A percentile compares a stretch with the other conserved stretches of the same genome.
Conservation (phyloP, 495 filamentous ascomycete genomes). For the Articulospora tetracladia region DNA sequence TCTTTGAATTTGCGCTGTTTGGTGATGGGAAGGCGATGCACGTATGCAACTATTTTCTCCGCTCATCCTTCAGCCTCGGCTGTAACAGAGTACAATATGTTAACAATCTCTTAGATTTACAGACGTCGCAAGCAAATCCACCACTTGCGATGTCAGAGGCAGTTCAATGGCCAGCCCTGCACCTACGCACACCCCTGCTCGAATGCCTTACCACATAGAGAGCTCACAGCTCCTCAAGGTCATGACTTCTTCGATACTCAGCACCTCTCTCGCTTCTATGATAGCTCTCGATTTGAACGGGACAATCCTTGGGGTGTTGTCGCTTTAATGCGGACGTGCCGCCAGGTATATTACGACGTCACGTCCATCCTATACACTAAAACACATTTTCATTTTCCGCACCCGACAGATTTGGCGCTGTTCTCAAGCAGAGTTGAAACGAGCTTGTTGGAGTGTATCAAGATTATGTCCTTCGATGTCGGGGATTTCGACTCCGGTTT, state of each 20-base stretch:
- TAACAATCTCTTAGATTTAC: neutral
- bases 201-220: neutral
- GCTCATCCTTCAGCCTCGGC: neutral
- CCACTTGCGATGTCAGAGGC: neutral
- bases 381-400: slow-evolving; percentile 9
- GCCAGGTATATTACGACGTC: neutral
- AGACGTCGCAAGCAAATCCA: neutral
- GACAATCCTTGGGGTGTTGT: neutral
- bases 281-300: neutral
- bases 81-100: neutral
- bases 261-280: neutral
- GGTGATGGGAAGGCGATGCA: neutral
- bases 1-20: neutral
- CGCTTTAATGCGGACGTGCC: neutral
- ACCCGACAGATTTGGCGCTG: neutral
- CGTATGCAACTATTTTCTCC: neutral
- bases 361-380: neutral
- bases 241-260: too few species aligned
- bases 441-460: neutral
- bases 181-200: neutral
- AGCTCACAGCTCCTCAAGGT: neutral
- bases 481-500: slow-evolving; percentile 6
- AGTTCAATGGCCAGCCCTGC: neutral
- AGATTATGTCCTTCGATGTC: neutral
- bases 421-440: neutral